Conservation (phyloP, 306 rosid genomes). For the barrel medic (Medicago truncatula) region MtrunA17r5.0-ANR NC_053049.1:43364001-43364500, state of each 20-base stretch:
- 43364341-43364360: slow-evolving; percentile 62
- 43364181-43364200: too few species aligned
- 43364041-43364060: too few species aligned
- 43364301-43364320: slow-evolving; percentile 81
- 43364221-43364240: not conserved
- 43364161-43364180: too few species aligned
- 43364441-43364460: slow-evolving; percentile 78
- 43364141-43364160: too few species aligned
- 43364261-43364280: slow-evolving; percentile 35
- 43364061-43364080: too few species aligned
- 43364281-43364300: slow-evolving; percentile 96
- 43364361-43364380: slow-evolving; percentile 78
- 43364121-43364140: too few species aligned
- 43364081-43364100: too few species aligned
- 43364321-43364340: slow-evolving; percentile 60
- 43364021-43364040: too few species aligned
- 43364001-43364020: too few species aligned
- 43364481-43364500: slow-evolving; percentile 85
- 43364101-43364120: too few species aligned
- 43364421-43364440: slow-evolving; percentile 86
- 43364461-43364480: slow-evolving; percentile 79
- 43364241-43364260: not conserved
- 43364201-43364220: not conserved
- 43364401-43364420: slow-evolving; percentile 81
- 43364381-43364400: slow-evolving; percentile 88